Base-by-base conservation (phyloP, 345 rosid species). In the Cardamine occulta region DNA sequence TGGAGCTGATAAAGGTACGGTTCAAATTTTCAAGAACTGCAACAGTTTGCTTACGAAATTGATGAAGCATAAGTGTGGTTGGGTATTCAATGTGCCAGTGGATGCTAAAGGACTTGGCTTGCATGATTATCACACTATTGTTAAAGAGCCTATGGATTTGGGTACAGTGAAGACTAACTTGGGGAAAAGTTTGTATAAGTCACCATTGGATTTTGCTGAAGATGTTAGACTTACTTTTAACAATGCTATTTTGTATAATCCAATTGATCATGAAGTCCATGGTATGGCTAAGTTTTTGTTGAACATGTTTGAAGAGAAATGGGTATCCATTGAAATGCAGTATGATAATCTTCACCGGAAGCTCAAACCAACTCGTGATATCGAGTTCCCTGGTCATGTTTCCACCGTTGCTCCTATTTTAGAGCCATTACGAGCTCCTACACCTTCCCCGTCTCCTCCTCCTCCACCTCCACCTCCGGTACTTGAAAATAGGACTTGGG, bases 121-220 rank as follows among this genome's bases (percentile, higher is more conserved):
- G 73, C 90, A 80, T 49, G 97, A 93, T 85, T 93, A 93, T 72
- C 81, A 80, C 75, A 80, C 75, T 5, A 91, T 91, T 68, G 78
- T 93, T 29, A 87, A 88, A 81, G 85, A 84, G 17, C 97, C 97
- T 0, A 93, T 93, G 98, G 98, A 93, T 88, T 86, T 93, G 82
- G 97, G 97, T 26, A 86, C 96, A 0, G 95, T 93, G 72, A 87
- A 86, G 81, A 70, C 64, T 72, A 87, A 87, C 77, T 68, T 89
- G 80, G 83, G 70, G 54, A 84, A 86, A 45, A 85, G 81, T 57
- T 75, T 80, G 87, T 93, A 91, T 63, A 79, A 87, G 61, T 83
- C 91, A 0, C 86, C 97, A 0, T 70, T 63, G 82, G 88, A 86
- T 66, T 91, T 93, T 67, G 93, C 91, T 2, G 87, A 86, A 55